Evolutionary conservation across 805 yeast genomes (phyloP).

Genomic region (Candida mattraensis): DNA sequence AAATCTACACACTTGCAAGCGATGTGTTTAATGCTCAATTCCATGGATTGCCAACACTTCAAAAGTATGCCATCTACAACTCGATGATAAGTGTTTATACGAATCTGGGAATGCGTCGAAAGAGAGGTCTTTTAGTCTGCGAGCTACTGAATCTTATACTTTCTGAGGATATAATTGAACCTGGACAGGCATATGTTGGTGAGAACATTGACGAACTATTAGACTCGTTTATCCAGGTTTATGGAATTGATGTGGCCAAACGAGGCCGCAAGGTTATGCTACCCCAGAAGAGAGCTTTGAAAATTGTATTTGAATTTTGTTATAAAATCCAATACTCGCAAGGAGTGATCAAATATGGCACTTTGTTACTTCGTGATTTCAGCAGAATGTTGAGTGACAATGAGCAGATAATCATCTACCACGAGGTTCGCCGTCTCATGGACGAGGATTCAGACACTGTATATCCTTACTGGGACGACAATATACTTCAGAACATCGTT

Average conservation of each 20-base stretch:
- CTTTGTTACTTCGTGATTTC: conserved; percentile 56
- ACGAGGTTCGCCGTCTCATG: conserved; percentile 34
- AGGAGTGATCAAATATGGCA: conserved; percentile 46
- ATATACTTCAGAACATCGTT: conserved; percentile 36
- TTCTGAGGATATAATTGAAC: conserved; percentile 9
- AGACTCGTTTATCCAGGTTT: conserved; percentile 48
- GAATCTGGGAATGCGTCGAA: conserved; percentile 60
- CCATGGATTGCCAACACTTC: conserved; percentile 43
- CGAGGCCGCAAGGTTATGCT: conserved; percentile 3
- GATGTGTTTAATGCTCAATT: conserved; percentile 46
- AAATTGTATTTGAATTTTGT: conserved; percentile 50
- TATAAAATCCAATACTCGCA: conserved; percentile 48
- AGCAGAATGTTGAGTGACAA: conserved; percentile 50
- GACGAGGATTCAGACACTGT: conserved; percentile 1
- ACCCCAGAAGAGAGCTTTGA: conserved; percentile 42
- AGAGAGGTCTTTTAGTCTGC: conserved; percentile 67
- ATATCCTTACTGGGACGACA: conserved; percentile 71
- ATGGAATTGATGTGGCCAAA: conserved; percentile 42
- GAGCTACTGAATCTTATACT: conserved; percentile 54
- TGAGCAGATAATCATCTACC: conserved; percentile 52
- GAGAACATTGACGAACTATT: conserved; percentile 31
- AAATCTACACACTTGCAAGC: conserved; percentile 50
- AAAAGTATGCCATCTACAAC: conserved; percentile 64
- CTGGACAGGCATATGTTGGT: conserved; percentile 10
- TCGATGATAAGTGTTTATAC: conserved; percentile 65